Evolutionary conservation across 2,329 filamentous ascomycete genomes (phyloP), one percentile per base, ranked within the genome.

Genomic region (Curvularia eragrostidis): DNA sequence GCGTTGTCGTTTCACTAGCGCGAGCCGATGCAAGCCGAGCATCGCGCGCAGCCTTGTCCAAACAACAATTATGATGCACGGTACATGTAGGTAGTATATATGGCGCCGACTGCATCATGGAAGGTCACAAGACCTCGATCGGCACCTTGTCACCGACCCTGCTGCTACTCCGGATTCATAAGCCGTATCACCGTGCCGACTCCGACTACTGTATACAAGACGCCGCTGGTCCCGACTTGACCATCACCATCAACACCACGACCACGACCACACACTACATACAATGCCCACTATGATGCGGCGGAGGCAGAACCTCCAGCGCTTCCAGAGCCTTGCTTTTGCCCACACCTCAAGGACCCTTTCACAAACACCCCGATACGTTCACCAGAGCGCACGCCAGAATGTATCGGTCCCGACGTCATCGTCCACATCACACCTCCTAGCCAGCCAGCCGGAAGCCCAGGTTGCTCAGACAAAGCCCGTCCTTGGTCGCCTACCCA

Each of bases 401-500:
- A 57, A 73, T 68, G 71, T 70, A 51, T 68, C 73, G 15, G 46
- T 72, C 6, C 69, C 65, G 36, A 60, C 67, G 21, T 59, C 67
- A 38, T 48, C 67, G 41, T 36, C 63, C 10, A 48, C 56, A 15
- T 51, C 66, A 52, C 63, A 70, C 10, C 55, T 71, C 32, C 54
- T 71, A 21, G 59, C 67, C 21, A 61, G 60, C 34, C 60, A 53
- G 18, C 36, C 60, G 30, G 58, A 64, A 46, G 44, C 51, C 12
- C 61, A 63, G 12, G 42, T 56, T 52, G 54, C 60, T 3, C 54
- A 61, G 49, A 52, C 60, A n/a, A 64, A 64, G 44, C 42, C 68
- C 4, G 61, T 87, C 1, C 81, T 93, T 21, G 85, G 88, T 0
- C 82, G 90, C 39, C 82, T 93, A 34, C 89, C 90, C 0, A 78